Conservation (phyloP, 2,329 filamentous ascomycete genomes). For the Colletotrichum sp. region DNA sequence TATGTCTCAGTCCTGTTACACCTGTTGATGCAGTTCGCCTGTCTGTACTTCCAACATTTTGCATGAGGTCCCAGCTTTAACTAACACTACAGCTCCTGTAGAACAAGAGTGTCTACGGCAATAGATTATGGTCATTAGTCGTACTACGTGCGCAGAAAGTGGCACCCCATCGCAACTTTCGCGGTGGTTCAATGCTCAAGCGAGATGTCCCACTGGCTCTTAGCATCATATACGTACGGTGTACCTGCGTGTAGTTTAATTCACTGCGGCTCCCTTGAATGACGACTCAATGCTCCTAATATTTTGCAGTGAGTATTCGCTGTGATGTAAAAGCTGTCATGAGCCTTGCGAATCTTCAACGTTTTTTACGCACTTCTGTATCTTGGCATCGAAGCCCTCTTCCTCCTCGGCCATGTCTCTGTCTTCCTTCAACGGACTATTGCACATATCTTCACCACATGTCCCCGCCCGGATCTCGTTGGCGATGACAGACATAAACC, state of each 20-base stretch:
- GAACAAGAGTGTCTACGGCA: neutral
- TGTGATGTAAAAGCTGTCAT: neutral
- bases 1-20: neutral
- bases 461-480: neutral
- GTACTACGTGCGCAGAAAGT: neutral
- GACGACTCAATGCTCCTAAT: neutral
- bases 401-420: neutral
- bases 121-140: fast-evolving
- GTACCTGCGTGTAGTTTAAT: neutral
- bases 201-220: neutral
- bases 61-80: neutral
- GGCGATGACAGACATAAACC: neutral
- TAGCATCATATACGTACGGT: neutral
- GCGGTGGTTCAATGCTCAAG: neutral
- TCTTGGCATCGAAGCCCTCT: neutral
- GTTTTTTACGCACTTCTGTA: neutral
- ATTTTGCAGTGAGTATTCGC: neutral
- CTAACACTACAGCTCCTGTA: neutral
- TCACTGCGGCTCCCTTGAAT: neutral
- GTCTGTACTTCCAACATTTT: neutral
- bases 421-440: neutral
- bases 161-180: neutral
- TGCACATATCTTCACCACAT: neutral
- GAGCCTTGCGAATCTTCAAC: neutral
- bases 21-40: neutral